These are phyloP conservation scores for Cyberlindnera samutprakarnensis DNA, from an alignment of 805 yeast species.

Conservation along the genomic window DNA sequence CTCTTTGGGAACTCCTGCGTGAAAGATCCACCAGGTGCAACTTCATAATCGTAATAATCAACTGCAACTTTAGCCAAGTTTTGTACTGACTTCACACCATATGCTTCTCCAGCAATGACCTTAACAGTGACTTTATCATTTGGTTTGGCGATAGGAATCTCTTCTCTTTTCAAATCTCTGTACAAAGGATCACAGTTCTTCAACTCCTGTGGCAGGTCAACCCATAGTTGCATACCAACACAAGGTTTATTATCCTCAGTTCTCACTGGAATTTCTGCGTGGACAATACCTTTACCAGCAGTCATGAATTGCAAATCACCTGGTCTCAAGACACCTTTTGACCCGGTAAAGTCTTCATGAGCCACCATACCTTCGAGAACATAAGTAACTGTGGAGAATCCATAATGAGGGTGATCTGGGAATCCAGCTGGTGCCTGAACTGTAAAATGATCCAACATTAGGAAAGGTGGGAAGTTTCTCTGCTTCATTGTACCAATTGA, in stretches of 20 bases:
- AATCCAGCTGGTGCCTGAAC: slow-evolving; percentile 63
- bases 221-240: slow-evolving; percentile 82
- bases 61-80: slow-evolving; percentile 82
- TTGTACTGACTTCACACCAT: slow-evolving; percentile 66
- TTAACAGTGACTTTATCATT: slow-evolving; percentile 56
- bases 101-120: slow-evolving; percentile 71
- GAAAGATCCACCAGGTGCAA: slow-evolving; percentile 59
- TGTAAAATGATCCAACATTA: slow-evolving; percentile 74
- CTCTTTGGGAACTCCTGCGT: slow-evolving; percentile 49
- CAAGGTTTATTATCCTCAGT: slow-evolving; percentile 40
- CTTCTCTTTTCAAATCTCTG: slow-evolving; percentile 63
- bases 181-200: slow-evolving; percentile 67
- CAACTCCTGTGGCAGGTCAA: slow-evolving; percentile 61
- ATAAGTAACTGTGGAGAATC: slow-evolving; percentile 75
- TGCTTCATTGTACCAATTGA: slow-evolving; percentile 63
- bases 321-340: slow-evolving; percentile 64
- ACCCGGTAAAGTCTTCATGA: slow-evolving; percentile 83
- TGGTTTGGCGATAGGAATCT: slow-evolving; percentile 63
- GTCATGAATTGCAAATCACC: slow-evolving; percentile 95
- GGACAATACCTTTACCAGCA: slow-evolving; percentile 83
- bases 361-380: slow-evolving; percentile 60
- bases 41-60: slow-evolving; percentile 57
- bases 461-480: slow-evolving; percentile 75
- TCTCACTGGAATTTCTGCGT: slow-evolving; percentile 76
- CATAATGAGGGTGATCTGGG: slow-evolving; percentile 80